A percentile compares a stretch with the other conserved stretches of the same genome.
phyloP scores from a whole-genome alignment of 352 stramenopile species.

The Phytophthora capsici region DNA sequence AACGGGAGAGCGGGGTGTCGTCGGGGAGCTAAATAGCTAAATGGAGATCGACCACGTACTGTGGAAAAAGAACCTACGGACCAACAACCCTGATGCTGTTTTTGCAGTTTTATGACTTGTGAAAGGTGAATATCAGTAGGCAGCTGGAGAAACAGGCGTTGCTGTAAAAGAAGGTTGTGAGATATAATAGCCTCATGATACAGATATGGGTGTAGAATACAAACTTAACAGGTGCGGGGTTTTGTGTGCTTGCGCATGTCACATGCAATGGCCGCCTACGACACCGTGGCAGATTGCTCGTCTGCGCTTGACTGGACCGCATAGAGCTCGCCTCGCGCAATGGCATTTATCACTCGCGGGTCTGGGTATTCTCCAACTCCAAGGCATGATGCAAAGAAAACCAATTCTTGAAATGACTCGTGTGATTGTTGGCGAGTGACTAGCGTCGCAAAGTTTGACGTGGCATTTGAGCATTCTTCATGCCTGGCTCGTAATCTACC shows the following conservation, averaged over 20 bases:
- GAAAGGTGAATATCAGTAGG: neutral
- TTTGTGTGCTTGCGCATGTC: slow-evolving; percentile 1
- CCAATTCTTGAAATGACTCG: neutral
- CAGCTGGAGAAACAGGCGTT: neutral
- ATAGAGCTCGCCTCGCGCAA: slow-evolving; percentile 2
- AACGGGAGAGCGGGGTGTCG: neutral
- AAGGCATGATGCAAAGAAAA: slow-evolving; percentile 5
- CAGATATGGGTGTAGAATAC: neutral
- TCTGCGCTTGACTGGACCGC: slow-evolving; percentile 1
- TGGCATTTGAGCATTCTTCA: neutral
- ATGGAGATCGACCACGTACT: slow-evolving; percentile 32
- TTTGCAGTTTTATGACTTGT: too few relatives aligned
- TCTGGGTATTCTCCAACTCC: neutral
- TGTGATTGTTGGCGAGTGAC: slow-evolving; percentile 1
- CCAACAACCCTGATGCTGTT: slow-evolving; percentile 5
- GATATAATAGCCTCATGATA: neutral
- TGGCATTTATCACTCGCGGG: slow-evolving; percentile 5
- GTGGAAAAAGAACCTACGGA: slow-evolving; percentile 27
- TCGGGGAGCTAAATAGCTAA: slow-evolving; percentile 14
- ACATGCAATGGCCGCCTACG: slow-evolving; percentile 3
- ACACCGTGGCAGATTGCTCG: neutral
- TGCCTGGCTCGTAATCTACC: neutral
- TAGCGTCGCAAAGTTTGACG: neutral
- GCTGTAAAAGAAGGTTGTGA: neutral
- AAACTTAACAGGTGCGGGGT: neutral